These are phyloP conservation scores for Fusarium heterosporum DNA, from an alignment of 2,329 filamentous ascomycete species.

Conservation along the genomic window DNA sequence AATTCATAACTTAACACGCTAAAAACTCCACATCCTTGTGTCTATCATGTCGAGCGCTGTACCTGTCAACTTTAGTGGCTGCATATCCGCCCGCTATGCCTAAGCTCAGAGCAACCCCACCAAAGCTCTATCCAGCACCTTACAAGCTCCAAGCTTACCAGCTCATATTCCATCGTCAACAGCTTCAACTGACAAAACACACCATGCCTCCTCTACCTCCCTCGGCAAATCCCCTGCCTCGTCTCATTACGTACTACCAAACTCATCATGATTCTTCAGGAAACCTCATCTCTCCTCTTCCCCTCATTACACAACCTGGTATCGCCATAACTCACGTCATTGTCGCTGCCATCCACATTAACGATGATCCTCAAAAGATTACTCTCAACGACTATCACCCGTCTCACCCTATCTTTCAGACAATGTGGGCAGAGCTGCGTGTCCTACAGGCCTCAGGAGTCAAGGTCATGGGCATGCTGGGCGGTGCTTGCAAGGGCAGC, in stretches of 20 bases:
- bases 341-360: constrained; percentile 87
- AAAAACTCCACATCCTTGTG: background rate
- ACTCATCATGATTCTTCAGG: constrained; percentile 62
- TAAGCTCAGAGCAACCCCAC: constrained; percentile 25
- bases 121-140: constrained; percentile 13
- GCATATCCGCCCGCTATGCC: constrained; percentile 16
- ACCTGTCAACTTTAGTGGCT: constrained; percentile 21
- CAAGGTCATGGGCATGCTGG: constrained; percentile 87
- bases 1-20: background rate
- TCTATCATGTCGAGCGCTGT: background rate
- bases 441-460: constrained; percentile 79
- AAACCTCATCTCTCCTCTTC: constrained; percentile 64
- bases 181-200: background rate
- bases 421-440: constrained; percentile 82
- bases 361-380: constrained; percentile 72
- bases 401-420: constrained; percentile 72
- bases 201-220: constrained; percentile 51
- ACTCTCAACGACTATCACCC: constrained; percentile 85
- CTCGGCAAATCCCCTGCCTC: constrained; percentile 53
- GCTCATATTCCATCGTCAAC: constrained; percentile 11
- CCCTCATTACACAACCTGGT: constrained; percentile 60
- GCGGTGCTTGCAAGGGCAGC: constrained; percentile 83
- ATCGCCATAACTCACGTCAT: constrained; percentile 81
- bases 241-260: constrained; percentile 66
- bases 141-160: constrained; percentile 3